Base-by-base conservation (phyloP, 768 basidiomycete species). In the Punctularia strigosozonata region DNA sequence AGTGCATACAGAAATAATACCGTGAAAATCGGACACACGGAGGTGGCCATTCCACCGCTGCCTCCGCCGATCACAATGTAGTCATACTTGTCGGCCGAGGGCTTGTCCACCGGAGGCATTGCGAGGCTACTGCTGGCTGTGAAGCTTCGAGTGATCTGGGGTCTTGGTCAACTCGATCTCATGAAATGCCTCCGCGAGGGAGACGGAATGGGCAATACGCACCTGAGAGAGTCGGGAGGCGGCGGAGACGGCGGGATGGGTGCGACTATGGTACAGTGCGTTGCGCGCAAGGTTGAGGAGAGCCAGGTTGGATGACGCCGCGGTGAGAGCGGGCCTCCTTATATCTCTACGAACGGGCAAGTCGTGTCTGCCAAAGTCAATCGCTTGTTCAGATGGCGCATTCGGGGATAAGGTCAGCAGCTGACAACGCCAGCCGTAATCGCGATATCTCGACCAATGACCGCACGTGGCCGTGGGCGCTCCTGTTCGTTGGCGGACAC, bases 61-160 rank as follows among this genome's bases (percentile, higher is more conserved):
- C 70, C 70, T 44, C 65, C 65, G 14, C 65, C 65, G 36, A 66
- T 60, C 37, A 61, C 57, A 36, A 66, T 58, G 43, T 58, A 58
- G 46, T 66, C 65, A 45, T 47, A 53, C 37, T 40, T 38, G 18
- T 45, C 43, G 15, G 35, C n/a, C 4, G 35, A 41, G 8, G 48
- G 51, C 15, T 42, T 43, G 31, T 31, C 39, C 19, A 50, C 41
- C 14, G 51, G 51, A 21, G 51, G 37, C 51, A 52, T 52, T 19
- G 20, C 42, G 14, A 26, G 23, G n/a, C 6, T 19, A 36, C 40
- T 34, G 36, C 31, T 38, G 25, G 32, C 48, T n/a, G 39, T 31
- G 33, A 52, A 46, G 8, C 46, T 34, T 7, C 49, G 39, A 17
- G 33, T 13, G 8, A 34, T 34, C 33, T 34, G 7, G 33, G 23